Percentiles rank a stretch among this genome's conserved stretches.
Conservation (phyloP, 2,329 filamentous ascomycete species). For the Neopestalotiopsis sp. region DNA sequence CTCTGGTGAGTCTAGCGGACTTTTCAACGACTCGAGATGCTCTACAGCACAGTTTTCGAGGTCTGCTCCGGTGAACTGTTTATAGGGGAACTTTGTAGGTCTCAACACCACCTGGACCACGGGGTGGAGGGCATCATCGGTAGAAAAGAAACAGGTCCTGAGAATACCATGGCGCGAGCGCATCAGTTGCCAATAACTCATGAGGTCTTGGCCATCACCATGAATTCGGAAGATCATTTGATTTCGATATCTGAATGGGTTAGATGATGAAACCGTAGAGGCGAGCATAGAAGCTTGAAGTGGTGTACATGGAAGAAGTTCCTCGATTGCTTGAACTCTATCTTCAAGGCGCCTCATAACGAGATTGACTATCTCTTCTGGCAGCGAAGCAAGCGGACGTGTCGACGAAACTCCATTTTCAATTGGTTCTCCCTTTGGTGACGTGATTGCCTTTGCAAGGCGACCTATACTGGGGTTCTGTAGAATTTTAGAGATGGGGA, state of each 20-base stretch:
- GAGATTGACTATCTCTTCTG: slow-evolving; percentile 31
- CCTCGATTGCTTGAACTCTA: slow-evolving; percentile 46
- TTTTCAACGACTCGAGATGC: slow-evolving; percentile 45
- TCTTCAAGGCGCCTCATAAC: slow-evolving; percentile 38
- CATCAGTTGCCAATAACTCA: slow-evolving; percentile 66
- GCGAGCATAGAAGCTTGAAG: slow-evolving; percentile 89
- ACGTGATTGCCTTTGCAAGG: slow-evolving; percentile 49
- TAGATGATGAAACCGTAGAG: slow-evolving; percentile 40
- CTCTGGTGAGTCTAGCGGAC: slow-evolving; percentile 47
- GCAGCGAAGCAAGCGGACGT: slow-evolving; percentile 22
- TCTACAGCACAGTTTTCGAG: slow-evolving; percentile 28
- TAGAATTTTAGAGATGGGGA: slow-evolving; percentile 74
- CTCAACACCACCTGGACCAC: slow-evolving; percentile 75
- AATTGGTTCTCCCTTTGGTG: not conserved
- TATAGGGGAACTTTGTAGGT: slow-evolving; percentile 46
- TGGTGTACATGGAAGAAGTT: slow-evolving; percentile 80
- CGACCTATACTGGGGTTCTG: slow-evolving; percentile 69
- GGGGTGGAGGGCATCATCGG: slow-evolving; percentile 62
- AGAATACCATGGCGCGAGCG: slow-evolving; percentile 74
- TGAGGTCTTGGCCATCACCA: slow-evolving; percentile 54
- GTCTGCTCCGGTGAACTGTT: slow-evolving; percentile 32
- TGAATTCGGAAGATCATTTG: slow-evolving; percentile 67
- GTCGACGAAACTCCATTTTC: not conserved
- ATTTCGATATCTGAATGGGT: slow-evolving; percentile 70
- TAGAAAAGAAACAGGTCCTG: slow-evolving; percentile 75